Percentiles rank a stretch among this genome's conserved stretches.
Evolutionary conservation across 1,139 yeast genomes (phyloP).

Genomic region (Saccharomycopsis crataegensis): DNA sequence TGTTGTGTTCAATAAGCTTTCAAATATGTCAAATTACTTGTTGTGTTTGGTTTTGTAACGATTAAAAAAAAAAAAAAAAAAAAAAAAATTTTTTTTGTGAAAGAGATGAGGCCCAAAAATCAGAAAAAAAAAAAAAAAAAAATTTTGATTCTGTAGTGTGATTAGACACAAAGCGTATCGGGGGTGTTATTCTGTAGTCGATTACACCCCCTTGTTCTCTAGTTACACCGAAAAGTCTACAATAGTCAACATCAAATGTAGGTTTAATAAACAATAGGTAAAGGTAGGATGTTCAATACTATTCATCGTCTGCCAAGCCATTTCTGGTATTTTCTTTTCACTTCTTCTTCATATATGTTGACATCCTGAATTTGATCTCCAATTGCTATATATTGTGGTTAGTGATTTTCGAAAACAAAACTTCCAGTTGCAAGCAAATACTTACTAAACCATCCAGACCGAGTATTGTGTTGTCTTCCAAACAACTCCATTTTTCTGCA

Average conservation of each 20-base stretch:
- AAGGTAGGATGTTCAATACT: too few species aligned
- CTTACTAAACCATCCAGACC: slow-evolving; percentile 79
- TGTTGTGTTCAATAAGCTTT: too few species aligned
- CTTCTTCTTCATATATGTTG: slow-evolving; percentile 51
- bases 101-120: not conserved
- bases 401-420: not conserved
- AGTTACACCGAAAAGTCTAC: too few species aligned
- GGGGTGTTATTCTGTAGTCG: too few species aligned
- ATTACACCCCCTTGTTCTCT: too few species aligned
- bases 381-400: slow-evolving; percentile 37
- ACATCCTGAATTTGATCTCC: slow-evolving; percentile 74
- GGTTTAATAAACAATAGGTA: too few species aligned
- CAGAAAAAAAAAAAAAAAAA: slow-evolving; percentile 1
- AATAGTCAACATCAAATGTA: too few species aligned
- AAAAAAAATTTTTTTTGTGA: not conserved
- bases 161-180: too few species aligned
- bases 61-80: not conserved
- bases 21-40: too few species aligned
- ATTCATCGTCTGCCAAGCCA: not conserved
- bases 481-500: slow-evolving; percentile 80
- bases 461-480: slow-evolving; percentile 76
- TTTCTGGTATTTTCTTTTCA: slow-evolving; percentile 24
- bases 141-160: not conserved
- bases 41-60: not conserved
- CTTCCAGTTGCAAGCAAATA: not conserved